A percentile compares a stretch with the other conserved stretches of the same genome.
phyloP scores from a whole-genome alignment of 75 land plant genomes.

The Pinus taeda region DNA sequence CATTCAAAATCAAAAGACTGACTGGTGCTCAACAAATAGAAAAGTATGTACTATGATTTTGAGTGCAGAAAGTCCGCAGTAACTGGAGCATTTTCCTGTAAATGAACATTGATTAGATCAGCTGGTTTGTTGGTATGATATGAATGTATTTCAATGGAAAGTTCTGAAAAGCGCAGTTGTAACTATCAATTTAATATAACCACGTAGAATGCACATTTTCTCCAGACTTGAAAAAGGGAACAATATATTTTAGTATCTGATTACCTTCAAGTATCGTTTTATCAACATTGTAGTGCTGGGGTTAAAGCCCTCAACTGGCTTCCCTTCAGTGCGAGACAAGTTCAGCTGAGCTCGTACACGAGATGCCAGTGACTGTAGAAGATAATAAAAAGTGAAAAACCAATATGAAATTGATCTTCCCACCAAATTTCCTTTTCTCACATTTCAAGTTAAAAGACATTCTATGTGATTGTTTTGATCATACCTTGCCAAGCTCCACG shows the following conservation, averaged over 20 bases:
- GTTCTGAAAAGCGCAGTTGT: background rate
- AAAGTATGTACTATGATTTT: too few species aligned
- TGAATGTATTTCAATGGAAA: background rate
- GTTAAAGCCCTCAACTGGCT: conserved; percentile 79
- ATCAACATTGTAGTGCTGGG: conserved; percentile 77
- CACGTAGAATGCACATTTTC: background rate
- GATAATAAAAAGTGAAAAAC: background rate
- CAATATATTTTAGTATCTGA: background rate
- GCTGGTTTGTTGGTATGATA: background rate
- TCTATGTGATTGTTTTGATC: background rate
- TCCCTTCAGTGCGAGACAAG: conserved; percentile 56
- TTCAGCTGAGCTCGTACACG: conserved; percentile 82
- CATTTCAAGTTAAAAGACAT: background rate
- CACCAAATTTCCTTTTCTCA: background rate
- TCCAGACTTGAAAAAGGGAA: background rate
- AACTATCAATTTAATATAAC: background rate
- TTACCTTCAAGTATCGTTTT: conserved; percentile 82
- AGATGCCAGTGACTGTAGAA: conserved; percentile 70
- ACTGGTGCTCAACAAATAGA: too few species aligned
- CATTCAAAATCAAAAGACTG: too few species aligned
- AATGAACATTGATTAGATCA: background rate
- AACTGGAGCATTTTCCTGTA: conserved; percentile 7
- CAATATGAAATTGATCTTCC: background rate
- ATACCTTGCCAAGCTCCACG: conserved; percentile 97
- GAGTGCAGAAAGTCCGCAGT: background rate